Conservation (phyloP, 1,284 basidiomycete species). For the Athelia psychrophila region DNA sequence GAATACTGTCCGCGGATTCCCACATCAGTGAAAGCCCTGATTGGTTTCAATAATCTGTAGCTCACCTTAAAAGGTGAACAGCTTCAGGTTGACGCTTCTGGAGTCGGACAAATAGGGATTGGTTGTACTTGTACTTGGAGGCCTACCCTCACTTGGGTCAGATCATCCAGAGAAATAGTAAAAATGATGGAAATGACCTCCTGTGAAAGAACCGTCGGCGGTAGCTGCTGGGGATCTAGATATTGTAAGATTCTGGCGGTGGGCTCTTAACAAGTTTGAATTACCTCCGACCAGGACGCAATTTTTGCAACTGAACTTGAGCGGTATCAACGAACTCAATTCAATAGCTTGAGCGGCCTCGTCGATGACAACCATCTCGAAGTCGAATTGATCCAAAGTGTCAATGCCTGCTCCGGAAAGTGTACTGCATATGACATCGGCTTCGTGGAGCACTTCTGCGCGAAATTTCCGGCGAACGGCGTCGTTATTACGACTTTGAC, state of each 20-base stretch:
- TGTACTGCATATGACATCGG: conserved; percentile 94
- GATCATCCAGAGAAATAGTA: not conserved
- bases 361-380: conserved; percentile 97
- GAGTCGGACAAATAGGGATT: conserved; percentile 92
- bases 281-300: conserved; percentile 94
- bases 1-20: conserved; percentile 61
- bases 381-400: conserved; percentile 79
- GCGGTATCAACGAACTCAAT: conserved; percentile 93
- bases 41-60: not conserved
- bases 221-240: conserved; percentile 93
- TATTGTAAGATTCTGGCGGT: not conserved
- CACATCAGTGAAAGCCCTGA: conserved; percentile 1
- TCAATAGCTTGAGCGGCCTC: conserved; percentile 98
- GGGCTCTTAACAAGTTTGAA: conserved; percentile 14
- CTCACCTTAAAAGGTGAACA: conserved; percentile 88
- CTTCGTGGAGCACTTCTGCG: conserved; percentile 77
- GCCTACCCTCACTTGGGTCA: conserved; percentile 46
- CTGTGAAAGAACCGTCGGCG: conserved; percentile 93
- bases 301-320: conserved; percentile 83
- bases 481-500: conserved; percentile 73
- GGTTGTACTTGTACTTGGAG: conserved; percentile 79
- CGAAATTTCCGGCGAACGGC: conserved; percentile 73
- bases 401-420: conserved; percentile 94
- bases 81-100: conserved; percentile 77
- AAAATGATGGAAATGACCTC: conserved; percentile 42